A percentile compares a stretch with the other conserved stretches of the same genome.
Evolutionary conservation across 495 filamentous ascomycete species (phyloP).

Genomic region (Cercophora samala): DNA sequence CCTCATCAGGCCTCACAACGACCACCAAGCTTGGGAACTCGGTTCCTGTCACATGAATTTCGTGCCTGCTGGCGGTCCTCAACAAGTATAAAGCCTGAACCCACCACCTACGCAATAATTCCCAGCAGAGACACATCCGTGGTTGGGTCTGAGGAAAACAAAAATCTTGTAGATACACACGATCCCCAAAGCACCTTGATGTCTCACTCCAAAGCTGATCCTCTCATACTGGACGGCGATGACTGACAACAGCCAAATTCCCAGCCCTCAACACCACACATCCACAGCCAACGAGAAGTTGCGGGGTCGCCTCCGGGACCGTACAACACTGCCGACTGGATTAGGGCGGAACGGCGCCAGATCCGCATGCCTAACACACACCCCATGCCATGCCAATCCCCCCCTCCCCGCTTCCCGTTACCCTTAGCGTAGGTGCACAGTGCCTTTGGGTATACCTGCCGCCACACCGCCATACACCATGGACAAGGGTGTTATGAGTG

Average conservation of each 20-base stretch:
- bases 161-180: neutral
- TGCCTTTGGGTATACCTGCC: conserved; percentile 4
- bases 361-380: conserved; percentile 10
- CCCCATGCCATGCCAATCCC: too few species aligned
- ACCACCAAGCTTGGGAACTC: too few species aligned
- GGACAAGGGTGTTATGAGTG: neutral
- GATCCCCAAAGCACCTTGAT: neutral
- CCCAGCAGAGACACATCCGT: neutral
- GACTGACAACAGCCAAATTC: neutral
- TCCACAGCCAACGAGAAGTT: conserved; percentile 2
- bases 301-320: conserved; percentile 4
- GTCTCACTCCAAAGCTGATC: neutral
- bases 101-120: neutral
- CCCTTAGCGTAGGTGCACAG: neutral
- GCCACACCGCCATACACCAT: conserved; percentile 9
- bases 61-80: too few species aligned
- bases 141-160: neutral
- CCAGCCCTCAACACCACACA: neutral
- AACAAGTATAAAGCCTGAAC: too few species aligned
- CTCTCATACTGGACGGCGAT: neutral
- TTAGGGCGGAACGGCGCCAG: neutral
- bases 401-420: neutral
- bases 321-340: neutral
- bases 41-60: too few species aligned
- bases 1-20: too few species aligned